Conservation (phyloP, 495 filamentous ascomycete species). For the Penicillium manginii region DNA sequence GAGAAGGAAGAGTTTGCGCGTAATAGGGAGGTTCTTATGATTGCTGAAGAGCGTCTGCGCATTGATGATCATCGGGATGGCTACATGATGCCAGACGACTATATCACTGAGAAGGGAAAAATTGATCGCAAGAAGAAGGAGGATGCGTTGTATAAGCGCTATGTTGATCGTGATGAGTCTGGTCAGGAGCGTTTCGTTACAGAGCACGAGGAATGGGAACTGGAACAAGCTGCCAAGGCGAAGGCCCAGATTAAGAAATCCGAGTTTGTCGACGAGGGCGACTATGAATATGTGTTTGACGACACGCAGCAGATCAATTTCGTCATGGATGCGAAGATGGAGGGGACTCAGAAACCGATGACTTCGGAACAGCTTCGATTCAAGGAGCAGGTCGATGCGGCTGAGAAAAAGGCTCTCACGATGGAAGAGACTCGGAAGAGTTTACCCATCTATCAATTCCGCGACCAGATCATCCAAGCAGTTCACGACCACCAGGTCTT, state of each 20-base stretch:
- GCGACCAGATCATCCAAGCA: constrained; percentile 73
- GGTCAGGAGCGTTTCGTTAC: constrained; percentile 90
- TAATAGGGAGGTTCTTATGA: constrained; percentile 81
- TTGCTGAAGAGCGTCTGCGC: constrained; percentile 84
- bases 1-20: constrained; percentile 92
- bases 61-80: constrained; percentile 95
- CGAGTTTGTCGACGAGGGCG: constrained; percentile 78
- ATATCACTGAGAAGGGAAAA: constrained; percentile 90
- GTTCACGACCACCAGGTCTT: constrained; percentile 80
- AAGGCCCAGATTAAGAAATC: constrained; percentile 79
- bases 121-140: constrained; percentile 90
- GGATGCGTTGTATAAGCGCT: constrained; percentile 85
- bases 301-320: constrained; percentile 87
- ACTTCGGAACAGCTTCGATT: constrained; percentile 78
- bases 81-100: constrained; percentile 92
- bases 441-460: constrained; percentile 86
- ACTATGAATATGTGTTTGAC: constrained; percentile 96
- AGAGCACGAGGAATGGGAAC: constrained; percentile 95
- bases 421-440: constrained; percentile 93
- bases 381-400: constrained; percentile 79
- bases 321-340: constrained; percentile 71
- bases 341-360: constrained; percentile 68
- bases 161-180: constrained; percentile 85
- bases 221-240: constrained; percentile 86
- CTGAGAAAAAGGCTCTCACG: constrained; percentile 79